Base-by-base conservation (phyloP, 177 flowering plant genomes). In the Vitis hybrid region DNA sequence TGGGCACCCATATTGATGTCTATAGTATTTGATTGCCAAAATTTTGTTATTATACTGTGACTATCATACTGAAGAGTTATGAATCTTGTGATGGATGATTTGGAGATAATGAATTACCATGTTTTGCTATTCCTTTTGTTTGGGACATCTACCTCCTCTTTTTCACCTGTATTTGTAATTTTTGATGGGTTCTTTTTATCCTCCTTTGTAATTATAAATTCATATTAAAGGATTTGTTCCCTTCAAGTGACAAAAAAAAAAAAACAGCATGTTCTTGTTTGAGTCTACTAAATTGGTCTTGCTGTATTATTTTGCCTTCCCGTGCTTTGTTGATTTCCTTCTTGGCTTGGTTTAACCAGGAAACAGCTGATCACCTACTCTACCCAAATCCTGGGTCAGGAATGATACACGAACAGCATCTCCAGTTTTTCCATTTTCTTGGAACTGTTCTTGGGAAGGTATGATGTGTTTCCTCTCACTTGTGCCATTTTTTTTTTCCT, bases 381-480 rank as follows among this genome's bases (percentile, higher is more conserved):
- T 95, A 87, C 72, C 99, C 99, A 18, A 95, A 93, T 80, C 99
- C 99, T 74, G 99, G 93, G 54, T 95, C 99, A 40, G 98, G 94
- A 78, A 75, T 95, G 86, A 79, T 90, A 66, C 99, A 95, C 74
- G 98, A 93, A 58, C 94, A 89, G 32, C 98, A 95, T 79, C 93
- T 91, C 62, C 89, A 95, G 69, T 91, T 77, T 82, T 95, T 95
- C 72, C 90, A 87, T 81, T 95, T 93, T 79, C 89, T 95, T 71
- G 99, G 99, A 61, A 83, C 84, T 64, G 82, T 95, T 73, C 91
- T 95, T 70, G 98, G 87, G 57, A 95, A 93, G 94, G 99, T 95
- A 84, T 81, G 64, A 11, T 52, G 2, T 64, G 23, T 60, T n/a
- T 45, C 65, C 1, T 30, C 32, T 15, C 60, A 45, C 14, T 10